Percentiles rank a stretch among this genome's conserved stretches.
Conservation (phyloP, 2,329 filamentous ascomycete genomes). For the Endoconidiophora laricicola region DNA sequence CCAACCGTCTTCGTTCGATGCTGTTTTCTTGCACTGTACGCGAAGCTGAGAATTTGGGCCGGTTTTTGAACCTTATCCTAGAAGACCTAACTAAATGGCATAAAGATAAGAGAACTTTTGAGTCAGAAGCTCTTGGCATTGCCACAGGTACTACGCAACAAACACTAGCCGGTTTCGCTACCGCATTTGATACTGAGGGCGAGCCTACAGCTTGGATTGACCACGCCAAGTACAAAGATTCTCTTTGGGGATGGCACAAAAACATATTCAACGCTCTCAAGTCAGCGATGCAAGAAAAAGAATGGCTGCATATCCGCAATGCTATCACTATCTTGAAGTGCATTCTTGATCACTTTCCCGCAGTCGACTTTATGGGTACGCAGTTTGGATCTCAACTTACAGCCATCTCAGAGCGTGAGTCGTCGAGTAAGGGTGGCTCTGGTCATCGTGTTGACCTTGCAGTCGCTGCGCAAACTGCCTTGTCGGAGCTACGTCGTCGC, state of each 20-base stretch:
- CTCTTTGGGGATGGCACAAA: slow-evolving; percentile 83
- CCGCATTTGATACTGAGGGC: slow-evolving; percentile 41
- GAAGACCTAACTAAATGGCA: slow-evolving; percentile 77
- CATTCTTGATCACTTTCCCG: slow-evolving; percentile 68
- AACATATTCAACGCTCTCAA: slow-evolving; percentile 66
- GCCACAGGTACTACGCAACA: slow-evolving; percentile 27
- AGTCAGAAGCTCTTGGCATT: slow-evolving; percentile 54
- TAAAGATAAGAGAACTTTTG: slow-evolving; percentile 52
- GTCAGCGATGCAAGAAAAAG: slow-evolving; percentile 60
- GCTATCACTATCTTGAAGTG: slow-evolving; percentile 78
- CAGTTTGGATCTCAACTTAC: slow-evolving; percentile 47
- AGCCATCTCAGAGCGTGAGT: slow-evolving; percentile 46
- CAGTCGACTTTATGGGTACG: slow-evolving; percentile 72
- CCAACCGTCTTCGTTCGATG: slow-evolving; percentile 62
- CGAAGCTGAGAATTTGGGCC: slow-evolving; percentile 84
- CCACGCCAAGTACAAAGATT: slow-evolving; percentile 70
- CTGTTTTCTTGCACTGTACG: slow-evolving; percentile 82
- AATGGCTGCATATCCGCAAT: slow-evolving; percentile 98
- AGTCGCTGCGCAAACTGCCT: slow-evolving; percentile 53
- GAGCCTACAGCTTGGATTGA: slow-evolving; percentile 58
- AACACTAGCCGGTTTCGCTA: slow-evolving; percentile 61
- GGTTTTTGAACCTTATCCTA: slow-evolving; percentile 70
- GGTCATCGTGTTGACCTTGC: slow-evolving; percentile 56
- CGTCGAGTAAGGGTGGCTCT: slow-evolving; percentile 30
- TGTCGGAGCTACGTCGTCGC: slow-evolving; percentile 51